Evolutionary conservation across 1,139 yeast species (phyloP).

Genomic region (Scheffersomyces titani): DNA sequence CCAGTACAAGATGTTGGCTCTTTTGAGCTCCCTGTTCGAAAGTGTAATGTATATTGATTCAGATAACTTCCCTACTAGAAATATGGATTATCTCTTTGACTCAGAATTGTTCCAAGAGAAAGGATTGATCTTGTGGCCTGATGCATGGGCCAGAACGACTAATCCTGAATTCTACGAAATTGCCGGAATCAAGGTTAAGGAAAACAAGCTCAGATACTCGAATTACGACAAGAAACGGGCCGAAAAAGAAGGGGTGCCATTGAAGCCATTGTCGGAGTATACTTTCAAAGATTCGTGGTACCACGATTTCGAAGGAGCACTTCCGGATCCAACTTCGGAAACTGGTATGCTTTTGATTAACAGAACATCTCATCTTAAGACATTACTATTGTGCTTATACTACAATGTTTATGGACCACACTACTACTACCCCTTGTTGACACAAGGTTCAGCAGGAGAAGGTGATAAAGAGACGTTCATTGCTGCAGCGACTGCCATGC

Average conservation of each 20-base stretch:
- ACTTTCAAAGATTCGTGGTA: constrained; percentile 37
- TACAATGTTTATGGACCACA: constrained; percentile 64
- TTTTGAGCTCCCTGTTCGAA: constrained; percentile 59
- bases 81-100: constrained; percentile 53
- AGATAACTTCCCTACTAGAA: constrained; percentile 61
- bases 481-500: constrained; percentile 59
- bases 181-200: constrained; percentile 39
- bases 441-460: constrained; percentile 73
- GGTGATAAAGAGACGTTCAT: constrained; percentile 73
- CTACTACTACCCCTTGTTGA: constrained; percentile 57
- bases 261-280: constrained; percentile 31
- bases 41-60: constrained; percentile 65
- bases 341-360: constrained; percentile 63
- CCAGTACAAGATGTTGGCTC: constrained; percentile 64
- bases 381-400: constrained; percentile 54
- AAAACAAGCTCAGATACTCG: constrained; percentile 37
- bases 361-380: constrained; percentile 51
- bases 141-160: constrained; percentile 52
- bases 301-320: constrained; percentile 58
- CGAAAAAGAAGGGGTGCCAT: constrained; percentile 16
- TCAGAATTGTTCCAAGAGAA: constrained; percentile 39
- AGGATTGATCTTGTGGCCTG: constrained; percentile 54
- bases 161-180: constrained; percentile 49
- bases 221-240: constrained; percentile 31
- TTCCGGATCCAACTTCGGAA: constrained; percentile 67